Evolutionary conservation across 306 rosid species (phyloP).

Genomic region (Prunus davidiana): DNA sequence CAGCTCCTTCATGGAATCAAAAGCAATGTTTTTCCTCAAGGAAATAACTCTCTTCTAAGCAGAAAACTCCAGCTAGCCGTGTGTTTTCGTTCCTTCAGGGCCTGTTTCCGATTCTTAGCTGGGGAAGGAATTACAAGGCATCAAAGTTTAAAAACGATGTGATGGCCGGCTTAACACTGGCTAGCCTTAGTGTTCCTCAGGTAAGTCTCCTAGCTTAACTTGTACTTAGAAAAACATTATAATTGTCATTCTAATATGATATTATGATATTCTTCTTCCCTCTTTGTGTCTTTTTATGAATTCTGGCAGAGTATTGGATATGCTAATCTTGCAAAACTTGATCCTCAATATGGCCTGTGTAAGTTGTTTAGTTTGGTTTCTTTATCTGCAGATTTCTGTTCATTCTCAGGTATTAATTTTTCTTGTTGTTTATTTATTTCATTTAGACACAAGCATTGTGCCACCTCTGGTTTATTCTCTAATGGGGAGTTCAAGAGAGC

Average conservation of each 20-base stretch:
- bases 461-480: constrained; percentile 88
- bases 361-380: constrained; percentile 21
- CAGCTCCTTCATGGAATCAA: constrained; percentile 39
- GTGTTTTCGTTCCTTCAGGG: constrained; percentile 27
- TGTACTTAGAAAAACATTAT: neutral
- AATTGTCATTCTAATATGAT: neutral
- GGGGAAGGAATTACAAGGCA: constrained; percentile 58
- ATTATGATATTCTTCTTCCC: neutral
- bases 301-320: constrained; percentile 83
- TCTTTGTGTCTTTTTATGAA: neutral
- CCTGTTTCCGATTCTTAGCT: constrained; percentile 69
- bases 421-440: neutral
- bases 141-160: constrained; percentile 61
- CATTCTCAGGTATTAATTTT: neutral
- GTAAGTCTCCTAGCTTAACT: constrained; percentile 18
- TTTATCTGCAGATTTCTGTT: neutral
- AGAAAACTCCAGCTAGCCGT: constrained; percentile 10
- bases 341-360: constrained; percentile 91
- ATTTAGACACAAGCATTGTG: constrained; percentile 76
- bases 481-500: constrained; percentile 93
- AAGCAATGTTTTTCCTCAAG: constrained; percentile 32
- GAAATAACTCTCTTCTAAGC: constrained; percentile 22
- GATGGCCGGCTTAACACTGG: constrained; percentile 85
- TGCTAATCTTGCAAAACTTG: constrained; percentile 80
- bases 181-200: constrained; percentile 93